Percentiles rank a stretch among this genome's conserved stretches.
phyloP scores from a whole-genome alignment of 495 filamentous ascomycete species.

The Bacidia gigantensis region DNA sequence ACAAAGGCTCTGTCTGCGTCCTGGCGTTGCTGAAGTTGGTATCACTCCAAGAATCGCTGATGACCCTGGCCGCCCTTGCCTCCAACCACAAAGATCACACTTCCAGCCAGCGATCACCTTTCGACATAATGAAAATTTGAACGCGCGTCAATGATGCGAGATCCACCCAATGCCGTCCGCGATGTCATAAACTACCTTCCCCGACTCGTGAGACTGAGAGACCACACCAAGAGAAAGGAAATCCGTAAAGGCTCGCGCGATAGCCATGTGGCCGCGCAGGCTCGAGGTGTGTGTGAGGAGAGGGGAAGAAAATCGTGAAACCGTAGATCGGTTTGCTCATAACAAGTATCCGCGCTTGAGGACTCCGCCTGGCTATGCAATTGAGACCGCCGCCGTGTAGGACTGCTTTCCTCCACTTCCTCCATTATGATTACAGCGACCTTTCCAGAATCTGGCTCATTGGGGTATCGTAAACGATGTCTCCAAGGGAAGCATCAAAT shows the following conservation, averaged over 20 bases:
- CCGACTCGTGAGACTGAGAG: not conserved
- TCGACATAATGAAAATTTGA: not conserved
- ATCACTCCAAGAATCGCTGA: conserved; percentile 7
- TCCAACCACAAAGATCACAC: not conserved
- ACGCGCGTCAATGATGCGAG: not conserved
- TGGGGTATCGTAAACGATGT: conserved; percentile 15
- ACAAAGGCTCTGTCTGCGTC: not conserved
- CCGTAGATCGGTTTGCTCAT: not conserved
- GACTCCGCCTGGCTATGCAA: conserved; percentile 14
- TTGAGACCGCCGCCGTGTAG: conserved; percentile 15
- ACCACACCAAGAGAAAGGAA: not conserved
- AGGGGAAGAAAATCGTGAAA: not conserved
- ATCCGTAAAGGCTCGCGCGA: too few species aligned
- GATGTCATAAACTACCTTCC: not conserved
- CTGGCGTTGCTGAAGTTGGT: not conserved
- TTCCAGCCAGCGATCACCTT: not conserved
- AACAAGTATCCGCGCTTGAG: not conserved
- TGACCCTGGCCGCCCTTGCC: not conserved
- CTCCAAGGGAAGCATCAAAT: conserved; percentile 13
- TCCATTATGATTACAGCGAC: conserved; percentile 13
- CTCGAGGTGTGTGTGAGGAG: too few species aligned
- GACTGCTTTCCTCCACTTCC: conserved; percentile 18
- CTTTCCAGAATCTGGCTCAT: conserved; percentile 5
- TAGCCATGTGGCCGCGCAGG: not conserved
- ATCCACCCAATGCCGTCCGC: not conserved